Evolutionary conservation across 306 rosid species (phyloP), one percentile per base, ranked within the genome.

Genomic region (Gynostemma pentaphyllum): DNA sequence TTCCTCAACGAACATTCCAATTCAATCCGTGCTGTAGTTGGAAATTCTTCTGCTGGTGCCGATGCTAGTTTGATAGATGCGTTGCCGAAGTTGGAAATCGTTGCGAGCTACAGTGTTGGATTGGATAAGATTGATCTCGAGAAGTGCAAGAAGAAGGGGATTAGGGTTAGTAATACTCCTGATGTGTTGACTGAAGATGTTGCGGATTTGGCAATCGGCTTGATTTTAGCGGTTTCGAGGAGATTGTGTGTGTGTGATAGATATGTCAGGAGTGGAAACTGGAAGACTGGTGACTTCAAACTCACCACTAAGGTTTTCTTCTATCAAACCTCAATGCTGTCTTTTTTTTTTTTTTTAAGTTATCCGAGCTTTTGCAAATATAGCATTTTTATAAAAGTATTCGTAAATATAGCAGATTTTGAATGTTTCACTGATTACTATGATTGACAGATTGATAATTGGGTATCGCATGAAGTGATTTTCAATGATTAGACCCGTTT

Each of bases 171-270:
- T 23, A 76, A 82, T 57, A 88, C 98, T 0, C 96, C 90, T 0
- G 90, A 84, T 18, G 98, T 84, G n/a, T 69, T 92, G 83, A 86
- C 95, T 5, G 94, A 92, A 1, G 98, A 92, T 0, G 90, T 78
- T 0, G 95, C 94, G 2, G 96, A 92, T 45, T 70, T 86, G 40
- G 74, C 96, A 0, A 78, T 92, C 3, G 88, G 92, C 0, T 54
- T 88, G 70, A 73, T 79, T 7, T 26, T 86, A 14, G 75, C 90
- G 0, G 79, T 88, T 9, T 42, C 82, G 72, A 64, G 98, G 64
- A 68, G 88, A 72, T 63, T 92, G 16, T 84, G 77, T 16, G 83
- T 68, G 53, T 56, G 87, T 48, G 98, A 86, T 62, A 79, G 92
- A 5, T 88, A 42, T 24, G 78, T 92, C n/a, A 77, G 94, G 53